A percentile compares a stretch with the other conserved stretches of the same genome.
phyloP scores from a whole-genome alignment of 176 grass and related monocot genomes.

The Oropetium thomaeum region DNA sequence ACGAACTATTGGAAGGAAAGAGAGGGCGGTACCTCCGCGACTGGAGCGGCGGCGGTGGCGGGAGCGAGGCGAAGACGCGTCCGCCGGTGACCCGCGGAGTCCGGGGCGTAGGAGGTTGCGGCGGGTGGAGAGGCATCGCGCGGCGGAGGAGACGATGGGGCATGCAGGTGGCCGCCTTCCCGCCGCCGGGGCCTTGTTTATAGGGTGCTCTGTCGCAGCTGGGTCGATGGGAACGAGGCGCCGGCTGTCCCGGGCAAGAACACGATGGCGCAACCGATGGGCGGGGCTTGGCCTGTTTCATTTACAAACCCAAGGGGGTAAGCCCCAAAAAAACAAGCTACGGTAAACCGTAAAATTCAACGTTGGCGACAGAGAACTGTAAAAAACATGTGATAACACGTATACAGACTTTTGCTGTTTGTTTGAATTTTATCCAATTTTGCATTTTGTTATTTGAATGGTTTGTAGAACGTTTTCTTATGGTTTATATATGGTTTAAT shows the following conservation, averaged over 20 bases:
- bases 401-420: no score
- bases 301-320: no score
- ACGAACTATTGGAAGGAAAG: neutral
- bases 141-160: conserved; percentile 14
- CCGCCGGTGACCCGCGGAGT: conserved; percentile 20
- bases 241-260: neutral
- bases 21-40: conserved; percentile 38
- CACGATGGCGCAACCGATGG: neutral
- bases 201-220: neutral
- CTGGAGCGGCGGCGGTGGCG: conserved; percentile 44
- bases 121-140: conserved; percentile 15
- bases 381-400: no score
- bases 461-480: no score
- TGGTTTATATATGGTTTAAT: no score
- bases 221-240: neutral
- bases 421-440: no score
- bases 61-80: conserved; percentile 45
- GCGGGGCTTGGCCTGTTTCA: neutral
- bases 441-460: no score
- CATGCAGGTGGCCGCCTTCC: conserved; percentile 10
- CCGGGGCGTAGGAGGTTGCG: conserved; percentile 27
- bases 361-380: no score
- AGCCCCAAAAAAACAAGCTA: no score
- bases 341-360: no score
- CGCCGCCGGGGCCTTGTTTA: conserved; percentile 10